Percentiles rank a stretch among this genome's conserved stretches.
phyloP scores from a whole-genome alignment of 169 alveolate genomes.

The Plasmodium ovale region DNA sequence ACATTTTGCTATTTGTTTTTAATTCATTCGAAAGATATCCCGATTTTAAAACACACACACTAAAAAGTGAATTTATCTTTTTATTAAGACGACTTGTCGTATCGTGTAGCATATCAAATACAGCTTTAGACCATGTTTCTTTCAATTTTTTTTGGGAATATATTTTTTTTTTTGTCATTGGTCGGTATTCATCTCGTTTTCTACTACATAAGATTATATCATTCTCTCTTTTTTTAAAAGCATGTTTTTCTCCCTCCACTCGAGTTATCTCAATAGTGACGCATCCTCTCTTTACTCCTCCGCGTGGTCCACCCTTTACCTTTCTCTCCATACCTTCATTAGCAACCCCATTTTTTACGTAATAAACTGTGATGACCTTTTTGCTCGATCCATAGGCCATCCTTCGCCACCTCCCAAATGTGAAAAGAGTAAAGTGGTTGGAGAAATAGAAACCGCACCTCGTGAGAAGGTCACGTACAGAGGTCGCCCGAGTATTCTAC shows the following conservation, averaged over 20 bases:
- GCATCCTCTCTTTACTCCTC: conserved; percentile 20
- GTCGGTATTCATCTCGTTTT: neutral
- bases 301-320: neutral
- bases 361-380: conserved; percentile 3
- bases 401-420: neutral
- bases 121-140: conserved; percentile 14
- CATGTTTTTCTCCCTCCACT: conserved; percentile 5
- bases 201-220: neutral
- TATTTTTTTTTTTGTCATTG: conserved; percentile 2
- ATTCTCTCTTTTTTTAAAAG: conserved; percentile 12
- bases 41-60: conserved; percentile 7
- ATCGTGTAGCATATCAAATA: conserved; percentile 12
- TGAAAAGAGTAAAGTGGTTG: neutral
- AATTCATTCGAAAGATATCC: conserved; percentile 14
- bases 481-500: no score
- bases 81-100: conserved; percentile 23
- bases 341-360: neutral
- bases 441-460: no score
- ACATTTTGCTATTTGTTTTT: neutral
- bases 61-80: conserved; percentile 11
- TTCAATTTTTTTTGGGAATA: conserved; percentile 3
- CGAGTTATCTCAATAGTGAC: conserved; percentile 41
- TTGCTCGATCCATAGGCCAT: conserved; percentile 13
- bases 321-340: neutral
- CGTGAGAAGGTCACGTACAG: no score